Conservation (phyloP, 495 filamentous ascomycete genomes). For the Parmelia sp. region DNA sequence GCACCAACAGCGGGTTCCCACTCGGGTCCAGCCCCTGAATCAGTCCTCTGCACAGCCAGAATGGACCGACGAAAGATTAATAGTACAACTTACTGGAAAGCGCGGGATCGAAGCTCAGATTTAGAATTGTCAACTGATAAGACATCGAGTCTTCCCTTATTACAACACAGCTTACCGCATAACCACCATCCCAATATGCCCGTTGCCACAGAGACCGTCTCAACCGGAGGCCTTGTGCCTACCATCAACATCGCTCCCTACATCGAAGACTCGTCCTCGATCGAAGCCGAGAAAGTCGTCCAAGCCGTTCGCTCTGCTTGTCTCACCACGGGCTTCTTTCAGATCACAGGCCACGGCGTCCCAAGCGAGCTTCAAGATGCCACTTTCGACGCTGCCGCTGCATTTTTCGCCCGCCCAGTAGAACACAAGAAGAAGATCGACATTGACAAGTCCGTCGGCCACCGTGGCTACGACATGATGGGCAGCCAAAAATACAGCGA, state of each 20-base stretch:
- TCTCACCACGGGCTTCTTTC: constrained; percentile 36
- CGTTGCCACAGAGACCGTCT: too few relatives aligned
- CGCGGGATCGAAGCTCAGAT: too few relatives aligned
- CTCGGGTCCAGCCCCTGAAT: too few relatives aligned
- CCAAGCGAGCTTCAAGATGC: constrained; percentile 25
- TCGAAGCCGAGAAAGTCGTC: constrained; percentile 26
- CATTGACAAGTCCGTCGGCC: constrained; percentile 20
- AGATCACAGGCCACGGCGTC: constrained; percentile 33
- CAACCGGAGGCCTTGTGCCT: too few relatives aligned
- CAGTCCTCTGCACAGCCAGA: too few relatives aligned
- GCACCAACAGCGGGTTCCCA: too few relatives aligned
- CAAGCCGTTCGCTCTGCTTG: constrained; percentile 29
- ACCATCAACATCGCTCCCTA: constrained; percentile 32
- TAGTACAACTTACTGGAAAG: too few relatives aligned
- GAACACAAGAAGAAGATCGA: constrained; percentile 32
- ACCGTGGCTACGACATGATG: constrained; percentile 33
- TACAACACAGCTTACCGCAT: too few relatives aligned
- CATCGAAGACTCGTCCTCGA: constrained; percentile 29
- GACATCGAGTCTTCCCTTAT: too few relatives aligned
- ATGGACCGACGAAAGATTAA: too few relatives aligned
- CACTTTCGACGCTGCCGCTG: constrained; percentile 27
- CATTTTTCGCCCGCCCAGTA: constrained; percentile 32
- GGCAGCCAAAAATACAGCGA: constrained; percentile 28
- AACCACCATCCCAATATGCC: too few relatives aligned
- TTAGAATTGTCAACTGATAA: too few relatives aligned